Percentiles rank a stretch among this genome's conserved stretches.
These are phyloP conservation scores for Hygrophila difformis DNA, from an alignment of 257 asterid genomes.

Conservation along the genomic window DNA sequence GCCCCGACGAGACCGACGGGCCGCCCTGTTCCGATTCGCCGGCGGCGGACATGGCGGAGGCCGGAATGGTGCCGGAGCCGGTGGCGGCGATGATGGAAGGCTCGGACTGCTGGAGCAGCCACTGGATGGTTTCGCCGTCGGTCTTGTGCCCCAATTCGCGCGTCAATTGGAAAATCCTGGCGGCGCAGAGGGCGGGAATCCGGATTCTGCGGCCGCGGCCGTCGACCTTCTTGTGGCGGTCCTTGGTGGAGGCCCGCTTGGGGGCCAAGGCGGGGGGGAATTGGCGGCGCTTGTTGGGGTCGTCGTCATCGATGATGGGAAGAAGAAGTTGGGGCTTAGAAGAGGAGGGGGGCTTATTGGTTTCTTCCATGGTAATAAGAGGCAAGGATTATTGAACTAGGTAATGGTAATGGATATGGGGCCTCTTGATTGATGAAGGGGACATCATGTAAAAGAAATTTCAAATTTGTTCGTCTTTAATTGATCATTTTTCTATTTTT, in stretches of 20 bases:
- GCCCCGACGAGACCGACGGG: constrained; percentile 24
- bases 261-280: constrained; percentile 17
- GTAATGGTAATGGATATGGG: too few relatives aligned
- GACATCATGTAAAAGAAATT: too few relatives aligned
- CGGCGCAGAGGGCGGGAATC: constrained; percentile 51
- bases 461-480: too few relatives aligned
- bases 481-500: too few relatives aligned
- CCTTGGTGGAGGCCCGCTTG: constrained; percentile 43
- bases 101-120: constrained; percentile 51
- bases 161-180: constrained; percentile 45
- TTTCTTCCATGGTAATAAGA: constrained; percentile 24
- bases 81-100: constrained; percentile 51
- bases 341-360: too few relatives aligned
- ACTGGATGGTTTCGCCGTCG: constrained; percentile 49
- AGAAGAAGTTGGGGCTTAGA: too few relatives aligned
- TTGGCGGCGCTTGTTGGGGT: too few relatives aligned
- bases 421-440: constrained; percentile 38
- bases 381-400: constrained; percentile 13
- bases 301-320: too few relatives aligned
- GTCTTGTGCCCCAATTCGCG: constrained; percentile 44
- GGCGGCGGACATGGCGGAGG: constrained; percentile 39
- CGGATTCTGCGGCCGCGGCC: constrained; percentile 49
- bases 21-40: constrained; percentile 40
- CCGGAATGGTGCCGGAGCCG: constrained; percentile 51
- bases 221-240: constrained; percentile 50